Conservation (phyloP, 106 monocot genomes). For the Platanthera guangdongensis region DNA sequence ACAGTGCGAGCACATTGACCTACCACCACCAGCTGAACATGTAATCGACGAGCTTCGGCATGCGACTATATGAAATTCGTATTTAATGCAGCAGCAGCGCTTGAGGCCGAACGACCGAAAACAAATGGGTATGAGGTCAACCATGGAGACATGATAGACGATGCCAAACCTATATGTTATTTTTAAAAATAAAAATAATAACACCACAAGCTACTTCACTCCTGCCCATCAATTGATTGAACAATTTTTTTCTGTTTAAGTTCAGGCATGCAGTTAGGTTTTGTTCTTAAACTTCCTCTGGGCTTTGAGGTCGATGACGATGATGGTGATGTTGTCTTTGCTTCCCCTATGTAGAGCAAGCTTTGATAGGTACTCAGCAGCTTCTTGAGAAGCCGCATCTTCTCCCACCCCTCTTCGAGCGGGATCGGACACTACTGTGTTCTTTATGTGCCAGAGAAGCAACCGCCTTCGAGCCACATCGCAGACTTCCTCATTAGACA, state of each 20-base stretch:
- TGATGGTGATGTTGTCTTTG: slow-evolving; percentile 61
- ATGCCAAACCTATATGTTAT: neutral
- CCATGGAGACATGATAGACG: neutral
- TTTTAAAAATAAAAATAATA: neutral
- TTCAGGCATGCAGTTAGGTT: neutral
- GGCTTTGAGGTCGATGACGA: slow-evolving; percentile 63
- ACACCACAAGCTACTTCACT: neutral
- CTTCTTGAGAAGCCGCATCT: slow-evolving; percentile 61
- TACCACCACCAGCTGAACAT: neutral
- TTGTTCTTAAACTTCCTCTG: slow-evolving; percentile 48
- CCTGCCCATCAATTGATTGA: neutral
- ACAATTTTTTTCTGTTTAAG: neutral
- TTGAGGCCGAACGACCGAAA: neutral
- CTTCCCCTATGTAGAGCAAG: slow-evolving; percentile 59
- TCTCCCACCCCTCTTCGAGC: slow-evolving; percentile 14
- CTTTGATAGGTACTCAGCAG: slow-evolving; percentile 52
- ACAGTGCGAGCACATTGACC: neutral
- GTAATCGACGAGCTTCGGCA: neutral
- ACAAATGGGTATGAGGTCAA: neutral
- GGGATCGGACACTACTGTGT: slow-evolving; percentile 13
- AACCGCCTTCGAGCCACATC: slow-evolving; percentile 37
- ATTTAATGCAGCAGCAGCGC: neutral
- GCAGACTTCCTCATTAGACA: slow-evolving; percentile 63
- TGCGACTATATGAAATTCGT: neutral
- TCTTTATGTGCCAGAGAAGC: slow-evolving; percentile 48